These are phyloP conservation scores for Colletotrichum liriopes DNA, from an alignment of 2,329 filamentous ascomycete genomes.

Conservation along the genomic window DNA sequence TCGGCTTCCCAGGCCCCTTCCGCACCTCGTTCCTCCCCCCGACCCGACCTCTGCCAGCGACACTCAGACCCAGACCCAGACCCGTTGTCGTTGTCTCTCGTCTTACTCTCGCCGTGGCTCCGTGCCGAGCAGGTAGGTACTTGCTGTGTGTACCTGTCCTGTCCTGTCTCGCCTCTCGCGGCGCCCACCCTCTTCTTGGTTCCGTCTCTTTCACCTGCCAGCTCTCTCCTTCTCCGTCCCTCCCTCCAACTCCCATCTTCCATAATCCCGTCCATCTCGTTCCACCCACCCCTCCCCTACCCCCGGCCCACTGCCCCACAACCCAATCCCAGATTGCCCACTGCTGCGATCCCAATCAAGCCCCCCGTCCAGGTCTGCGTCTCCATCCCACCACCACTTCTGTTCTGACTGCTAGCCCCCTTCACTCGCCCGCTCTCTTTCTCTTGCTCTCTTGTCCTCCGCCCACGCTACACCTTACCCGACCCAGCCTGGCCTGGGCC, in stretches of 20 bases:
- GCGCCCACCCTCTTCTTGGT: neutral
- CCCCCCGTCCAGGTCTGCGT: conserved; percentile 18
- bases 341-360: conserved; percentile 29
- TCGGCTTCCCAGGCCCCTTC: neutral
- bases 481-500: conserved; percentile 3
- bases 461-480: conserved; percentile 15
- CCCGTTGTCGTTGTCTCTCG: conserved; percentile 16
- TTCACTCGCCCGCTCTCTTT: conserved; percentile 10
- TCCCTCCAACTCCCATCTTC: conserved; percentile 9
- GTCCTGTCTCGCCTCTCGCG: neutral
- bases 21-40: neutral
- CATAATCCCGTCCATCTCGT: conserved; percentile 22
- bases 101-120: neutral
- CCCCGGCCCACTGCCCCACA: neutral
- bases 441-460: conserved; percentile 15
- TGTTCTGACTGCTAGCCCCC: conserved; percentile 16
- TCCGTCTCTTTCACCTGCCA: conserved; percentile 7
- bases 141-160: neutral
- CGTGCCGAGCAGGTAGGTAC: neutral
- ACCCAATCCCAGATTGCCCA: conserved; percentile 31
- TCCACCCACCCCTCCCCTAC: conserved; percentile 18
- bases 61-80: neutral
- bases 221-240: conserved; percentile 2
- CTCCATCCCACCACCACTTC: conserved; percentile 12
- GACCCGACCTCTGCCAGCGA: neutral